Evolutionary conservation across 2,329 filamentous ascomycete species (phyloP).

Genomic region (Myriosclerotinia curreyana): DNA sequence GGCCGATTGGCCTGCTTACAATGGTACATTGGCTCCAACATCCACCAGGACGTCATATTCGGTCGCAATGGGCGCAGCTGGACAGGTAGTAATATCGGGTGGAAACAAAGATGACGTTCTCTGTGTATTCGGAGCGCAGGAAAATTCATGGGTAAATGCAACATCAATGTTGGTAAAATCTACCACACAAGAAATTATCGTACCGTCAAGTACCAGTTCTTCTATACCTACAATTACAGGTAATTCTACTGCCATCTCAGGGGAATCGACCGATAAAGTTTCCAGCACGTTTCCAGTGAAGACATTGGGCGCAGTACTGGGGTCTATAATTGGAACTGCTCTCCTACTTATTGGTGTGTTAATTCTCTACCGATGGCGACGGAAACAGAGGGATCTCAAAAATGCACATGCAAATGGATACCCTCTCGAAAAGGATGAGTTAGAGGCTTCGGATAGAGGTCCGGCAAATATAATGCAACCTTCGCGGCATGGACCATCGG

Average conservation of each 20-base stretch:
- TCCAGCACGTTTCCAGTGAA: constrained; percentile 46
- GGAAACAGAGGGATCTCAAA: constrained; percentile 53
- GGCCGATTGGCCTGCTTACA: constrained; percentile 73
- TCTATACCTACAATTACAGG: constrained; percentile 36
- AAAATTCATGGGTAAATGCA: constrained; percentile 77
- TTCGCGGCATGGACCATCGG: constrained; percentile 47
- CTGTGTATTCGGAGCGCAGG: constrained; percentile 70
- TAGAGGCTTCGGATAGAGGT: constrained; percentile 48
- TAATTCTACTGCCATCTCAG: constrained; percentile 33
- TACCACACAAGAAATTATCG: constrained; percentile 24
- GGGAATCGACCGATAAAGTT: constrained; percentile 26
- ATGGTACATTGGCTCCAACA: constrained; percentile 67
- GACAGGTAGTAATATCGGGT: constrained; percentile 74
- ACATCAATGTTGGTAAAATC: constrained; percentile 41
- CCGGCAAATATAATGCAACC: constrained; percentile 41
- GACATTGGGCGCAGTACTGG: constrained; percentile 78
- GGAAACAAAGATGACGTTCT: constrained; percentile 62
- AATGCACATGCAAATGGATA: constrained; percentile 47
- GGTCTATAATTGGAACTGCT: constrained; percentile 73
- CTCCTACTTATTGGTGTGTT: constrained; percentile 52
- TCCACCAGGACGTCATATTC: constrained; percentile 65
- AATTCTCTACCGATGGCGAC: constrained; percentile 60
- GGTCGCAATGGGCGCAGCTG: constrained; percentile 61
- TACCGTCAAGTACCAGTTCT: constrained; percentile 24
- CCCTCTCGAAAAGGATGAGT: constrained; percentile 57